Percentiles rank a stretch among this genome's conserved stretches.
phyloP scores from a whole-genome alignment of 257 asterid species.

The Scutellaria galericulata region DNA sequence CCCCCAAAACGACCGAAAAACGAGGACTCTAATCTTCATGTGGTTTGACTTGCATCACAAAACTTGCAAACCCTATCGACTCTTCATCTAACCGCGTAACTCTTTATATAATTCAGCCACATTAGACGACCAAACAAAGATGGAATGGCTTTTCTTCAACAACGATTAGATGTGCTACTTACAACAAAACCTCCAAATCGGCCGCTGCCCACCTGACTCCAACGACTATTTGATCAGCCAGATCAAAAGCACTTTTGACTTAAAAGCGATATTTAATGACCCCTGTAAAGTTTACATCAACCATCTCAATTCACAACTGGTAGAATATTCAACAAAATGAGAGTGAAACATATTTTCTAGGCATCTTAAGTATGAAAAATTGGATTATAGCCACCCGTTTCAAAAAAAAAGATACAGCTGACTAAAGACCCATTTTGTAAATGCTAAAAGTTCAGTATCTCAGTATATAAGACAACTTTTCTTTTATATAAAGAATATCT shows the following conservation, averaged over 20 bases:
- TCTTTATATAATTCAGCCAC: constrained; percentile 23
- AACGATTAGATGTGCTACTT: background rate
- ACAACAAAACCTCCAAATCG: constrained; percentile 1
- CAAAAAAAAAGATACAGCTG: no score
- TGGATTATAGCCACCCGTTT: no score
- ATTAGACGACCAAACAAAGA: constrained; percentile 6
- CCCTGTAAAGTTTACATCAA: constrained; percentile 30
- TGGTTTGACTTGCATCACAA: constrained; percentile 30
- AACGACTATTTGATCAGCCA: constrained; percentile 33
- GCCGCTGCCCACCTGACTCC: constrained; percentile 19
- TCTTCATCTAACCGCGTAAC: constrained; percentile 30
- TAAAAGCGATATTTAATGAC: background rate
- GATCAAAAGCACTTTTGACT: constrained; percentile 21
- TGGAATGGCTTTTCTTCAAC: constrained; percentile 25
- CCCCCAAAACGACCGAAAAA: background rate
- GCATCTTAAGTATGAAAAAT: no score
- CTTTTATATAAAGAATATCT: background rate
- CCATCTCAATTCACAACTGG: background rate
- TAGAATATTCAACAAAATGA: background rate
- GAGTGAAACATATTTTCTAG: no score
- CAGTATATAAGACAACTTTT: no score
- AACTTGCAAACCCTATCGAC: constrained; percentile 21
- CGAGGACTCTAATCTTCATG: constrained; percentile 23
- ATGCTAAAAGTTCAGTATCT: no score
- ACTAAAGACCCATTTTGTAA: no score